Base-by-base conservation (phyloP, 148 eudicot genomes). In the Camellia japonica region DNA sequence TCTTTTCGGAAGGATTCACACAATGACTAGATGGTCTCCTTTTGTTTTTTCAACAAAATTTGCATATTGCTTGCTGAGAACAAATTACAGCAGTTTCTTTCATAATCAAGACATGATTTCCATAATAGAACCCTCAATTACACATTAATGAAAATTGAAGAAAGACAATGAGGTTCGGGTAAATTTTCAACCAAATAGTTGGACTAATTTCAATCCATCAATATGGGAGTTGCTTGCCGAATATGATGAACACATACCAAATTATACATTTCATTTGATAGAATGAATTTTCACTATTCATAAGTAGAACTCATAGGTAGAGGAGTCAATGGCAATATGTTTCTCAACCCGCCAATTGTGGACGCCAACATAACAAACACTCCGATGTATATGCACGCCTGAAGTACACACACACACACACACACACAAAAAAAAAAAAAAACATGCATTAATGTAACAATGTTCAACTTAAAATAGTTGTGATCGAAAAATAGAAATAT, bases 351-450 rank as follows among this genome's bases (percentile, higher is more conserved):
- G 42, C 98, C 96, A 8, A 93, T 81, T 1, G 98, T 90, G 12
- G 98, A 95, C 6, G 95, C 97, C 58, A 93, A 43, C 98, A 94
- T 91, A 7, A 95, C 86, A 81, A 91, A 90, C 74, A 87, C 82
- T 80, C 97, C 97, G 19, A 93, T 83, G 78, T 87, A 77, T 79
- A 95, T 95, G 83, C 93, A 84, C 14, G 56, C 86, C 98, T 95
- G 93, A 78, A 71, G 82, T 12, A 2, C 64, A 78, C 0, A n/a
- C 41, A 66, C 7, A 15, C 65, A 18, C 16, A 23, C 30, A 23
- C 30, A n/a, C n/a, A n/a, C n/a, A n/a, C 23, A 23, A 23, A 23
- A 23, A 23, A 23, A 30, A 30, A 30, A 30, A 30, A 30, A 30
- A 30, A 30, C 38, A 1, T 30, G 38, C 38, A 30, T 30, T 30